phyloP scores from a whole-genome alignment of 1,284 basidiomycete species.

The Spongiforma sp. region DNA sequence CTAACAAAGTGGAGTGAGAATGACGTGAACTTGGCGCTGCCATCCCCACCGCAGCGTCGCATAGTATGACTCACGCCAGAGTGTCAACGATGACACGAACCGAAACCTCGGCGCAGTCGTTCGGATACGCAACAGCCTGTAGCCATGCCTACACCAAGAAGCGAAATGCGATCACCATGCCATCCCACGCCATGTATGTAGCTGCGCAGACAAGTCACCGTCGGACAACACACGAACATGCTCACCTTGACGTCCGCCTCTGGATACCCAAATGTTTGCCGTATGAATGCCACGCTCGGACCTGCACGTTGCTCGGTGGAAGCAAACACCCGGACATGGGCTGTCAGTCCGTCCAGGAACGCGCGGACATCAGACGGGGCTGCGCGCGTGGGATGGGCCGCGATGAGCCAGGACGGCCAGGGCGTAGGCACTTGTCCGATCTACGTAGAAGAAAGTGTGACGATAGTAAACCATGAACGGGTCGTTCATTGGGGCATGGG shows the following conservation, averaged over 20 bases:
- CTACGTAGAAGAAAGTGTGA: too few species aligned
- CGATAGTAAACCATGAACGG: too few species aligned
- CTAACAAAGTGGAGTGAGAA: slow-evolving; percentile 13
- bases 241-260: slow-evolving; percentile 76
- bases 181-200: too few species aligned
- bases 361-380: slow-evolving; percentile 52
- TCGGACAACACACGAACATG: neutral
- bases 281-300: slow-evolving; percentile 77
- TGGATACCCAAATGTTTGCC: slow-evolving; percentile 79
- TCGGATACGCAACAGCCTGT: slow-evolving; percentile 76
- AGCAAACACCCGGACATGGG: slow-evolving; percentile 73
- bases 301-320: slow-evolving; percentile 62
- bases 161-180: neutral
- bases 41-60: neutral
- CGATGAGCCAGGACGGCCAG: slow-evolving; percentile 97
- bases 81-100: slow-evolving; percentile 71
- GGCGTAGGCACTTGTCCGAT: slow-evolving; percentile 91
- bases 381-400: slow-evolving; percentile 75
- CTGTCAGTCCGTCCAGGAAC: slow-evolving; percentile 72
- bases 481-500: too few species aligned
- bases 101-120: slow-evolving; percentile 67
- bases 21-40: neutral
- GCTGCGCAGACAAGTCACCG: neutral
- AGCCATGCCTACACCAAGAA: slow-evolving; percentile 69
- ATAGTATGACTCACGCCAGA: slow-evolving; percentile 54